These are phyloP conservation scores for Sporothrix euskadiensis DNA, from an alignment of 2,329 filamentous ascomycete genomes.

Conservation along the genomic window DNA sequence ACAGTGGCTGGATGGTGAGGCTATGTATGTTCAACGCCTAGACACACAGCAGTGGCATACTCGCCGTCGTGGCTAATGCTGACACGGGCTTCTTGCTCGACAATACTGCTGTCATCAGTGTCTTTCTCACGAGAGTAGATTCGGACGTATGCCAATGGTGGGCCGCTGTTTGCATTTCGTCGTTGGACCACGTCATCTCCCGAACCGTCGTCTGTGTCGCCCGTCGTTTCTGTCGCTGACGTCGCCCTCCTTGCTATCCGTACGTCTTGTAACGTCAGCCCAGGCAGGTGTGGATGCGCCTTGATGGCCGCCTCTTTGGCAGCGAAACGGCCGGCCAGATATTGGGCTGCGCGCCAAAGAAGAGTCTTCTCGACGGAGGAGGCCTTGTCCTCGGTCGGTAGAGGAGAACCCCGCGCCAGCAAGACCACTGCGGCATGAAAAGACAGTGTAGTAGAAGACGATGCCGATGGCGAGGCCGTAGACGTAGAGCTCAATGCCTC, in stretches of 20 bases:
- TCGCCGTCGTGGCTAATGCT: conserved; percentile 88
- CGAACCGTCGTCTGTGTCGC: neutral
- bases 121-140: neutral
- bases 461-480: neutral
- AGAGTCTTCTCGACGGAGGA: conserved; percentile 13
- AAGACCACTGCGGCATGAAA: conserved; percentile 21
- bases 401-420: conserved; percentile 12
- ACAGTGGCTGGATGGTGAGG: neutral
- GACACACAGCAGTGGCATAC: conserved; percentile 71
- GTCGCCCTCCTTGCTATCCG: conserved; percentile 40
- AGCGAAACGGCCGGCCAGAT: conserved; percentile 57
- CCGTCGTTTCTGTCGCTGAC: neutral
- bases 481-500: neutral
- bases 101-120: neutral
- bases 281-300: conserved; percentile 58
- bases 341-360: conserved; percentile 45
- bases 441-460: neutral
- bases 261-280: conserved; percentile 64
- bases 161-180: conserved; percentile 36
- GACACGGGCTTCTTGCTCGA: conserved; percentile 61
- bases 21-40: conserved; percentile 46
- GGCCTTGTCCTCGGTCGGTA: neutral
- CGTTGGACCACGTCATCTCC: neutral
- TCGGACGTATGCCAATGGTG: conserved; percentile 49
- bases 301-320: conserved; percentile 77